phyloP scores from a whole-genome alignment of 2,329 filamentous ascomycete genomes.

The Catunica adiposa region DNA sequence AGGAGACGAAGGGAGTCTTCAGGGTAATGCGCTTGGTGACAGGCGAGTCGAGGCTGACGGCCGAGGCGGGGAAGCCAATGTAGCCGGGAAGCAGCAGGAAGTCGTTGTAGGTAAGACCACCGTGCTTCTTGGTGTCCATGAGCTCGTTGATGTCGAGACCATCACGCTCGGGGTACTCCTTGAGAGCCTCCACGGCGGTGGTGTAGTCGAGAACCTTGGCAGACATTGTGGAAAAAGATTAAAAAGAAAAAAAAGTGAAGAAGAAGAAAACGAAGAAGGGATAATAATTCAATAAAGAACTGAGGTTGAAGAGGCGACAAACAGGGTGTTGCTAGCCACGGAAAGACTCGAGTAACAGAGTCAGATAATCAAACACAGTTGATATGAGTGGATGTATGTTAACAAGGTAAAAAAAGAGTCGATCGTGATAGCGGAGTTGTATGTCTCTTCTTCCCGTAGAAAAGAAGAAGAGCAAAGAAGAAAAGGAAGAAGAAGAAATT shows the following conservation, averaged over 20 bases:
- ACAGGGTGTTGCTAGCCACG: constrained; percentile 19
- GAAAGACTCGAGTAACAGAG: constrained; percentile 16
- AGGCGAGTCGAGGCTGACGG: constrained; percentile 74
- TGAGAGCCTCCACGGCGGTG: constrained; percentile 63
- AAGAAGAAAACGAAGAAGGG: constrained; percentile 19
- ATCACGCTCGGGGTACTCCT: constrained; percentile 66
- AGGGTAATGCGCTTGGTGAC: constrained; percentile 90
- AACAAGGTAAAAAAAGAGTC: constrained; percentile 18
- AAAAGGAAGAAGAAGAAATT: constrained; percentile 22
- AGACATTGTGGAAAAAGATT: constrained; percentile 39
- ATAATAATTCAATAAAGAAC: constrained; percentile 17
- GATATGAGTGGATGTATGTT: not conserved
- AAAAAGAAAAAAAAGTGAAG: not conserved
- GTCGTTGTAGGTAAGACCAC: constrained; percentile 96
- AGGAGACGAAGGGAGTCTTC: constrained; percentile 93
- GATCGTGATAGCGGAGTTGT: constrained; percentile 21
- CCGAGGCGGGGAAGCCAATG: constrained; percentile 90
- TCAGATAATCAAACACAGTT: constrained; percentile 20
- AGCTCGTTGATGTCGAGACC: constrained; percentile 75
- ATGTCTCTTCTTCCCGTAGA: constrained; percentile 37
- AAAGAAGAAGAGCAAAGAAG: constrained; percentile 30
- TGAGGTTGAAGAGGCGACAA: constrained; percentile 28
- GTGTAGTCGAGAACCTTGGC: constrained; percentile 52
- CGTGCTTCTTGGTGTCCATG: constrained; percentile 79
- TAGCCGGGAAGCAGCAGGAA: constrained; percentile 94